Base-by-base conservation (phyloP, 192 early-diverging fungal genomes). In the Chytriomyces confervae region DNA sequence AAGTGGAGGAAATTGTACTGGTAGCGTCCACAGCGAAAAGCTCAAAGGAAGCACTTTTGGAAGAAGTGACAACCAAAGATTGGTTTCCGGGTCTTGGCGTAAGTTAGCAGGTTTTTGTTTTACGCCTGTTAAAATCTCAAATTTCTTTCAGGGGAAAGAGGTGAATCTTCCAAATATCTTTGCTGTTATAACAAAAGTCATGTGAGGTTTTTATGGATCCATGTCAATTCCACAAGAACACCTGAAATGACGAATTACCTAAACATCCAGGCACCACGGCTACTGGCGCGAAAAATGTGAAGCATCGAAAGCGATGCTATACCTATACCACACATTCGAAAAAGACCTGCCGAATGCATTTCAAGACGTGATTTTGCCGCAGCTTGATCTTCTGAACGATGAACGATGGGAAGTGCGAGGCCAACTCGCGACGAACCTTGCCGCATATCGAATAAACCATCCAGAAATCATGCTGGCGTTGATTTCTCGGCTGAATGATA, bases 71-170 rank as follows among this genome's bases (percentile, higher is more conserved):
- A 0, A 53, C 62, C 2, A 61, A 66, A 6, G 80, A 84, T 50
- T 86, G 85, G 85, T 86, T 86, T 69, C 85, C 83, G 2, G 82
- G 83, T 43, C 29, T 86, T 4, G 72, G 63, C 48, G 85, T 86
- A 66, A 71, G 77, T 83, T 49, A 3, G 16, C 16, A 0, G 24
- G 24, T 36, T 36, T 36, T 36, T 36, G 36, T 36, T n/a, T 80
- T 61, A 64, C 51, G n/a, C 60, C 48, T 24, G 16, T 7, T 11
- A 24, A 24, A 63, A 13, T 27, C 62, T 20, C 62, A 11, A 64
- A 64, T 65, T 65, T 65, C 6, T 65, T n/a, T n/a, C 57, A 82
- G 82, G 83, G 74, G 24, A 79, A 65, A 66, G 83, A 82, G 70
- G 66, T 69, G 18, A 70, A 79, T 23, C 29, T 79, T 23, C 6